A percentile compares a stretch with the other conserved stretches of the same genome.
phyloP scores from a whole-genome alignment of 345 rosid genomes.

The Lepidium didymum region DNA sequence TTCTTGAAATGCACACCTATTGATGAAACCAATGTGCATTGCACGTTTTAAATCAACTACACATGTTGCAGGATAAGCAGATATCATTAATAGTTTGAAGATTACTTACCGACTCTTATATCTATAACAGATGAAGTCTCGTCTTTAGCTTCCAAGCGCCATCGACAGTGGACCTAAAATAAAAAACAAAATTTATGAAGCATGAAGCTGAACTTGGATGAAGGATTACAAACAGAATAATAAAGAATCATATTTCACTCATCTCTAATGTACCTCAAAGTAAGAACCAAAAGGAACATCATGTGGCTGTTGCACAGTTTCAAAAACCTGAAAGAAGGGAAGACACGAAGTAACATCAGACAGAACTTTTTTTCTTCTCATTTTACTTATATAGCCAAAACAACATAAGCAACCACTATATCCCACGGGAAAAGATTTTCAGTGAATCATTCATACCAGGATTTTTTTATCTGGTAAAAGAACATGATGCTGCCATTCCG shows the following conservation, averaged over 20 bases:
- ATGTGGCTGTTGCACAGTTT: conserved; percentile 94
- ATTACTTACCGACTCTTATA: conserved; percentile 77
- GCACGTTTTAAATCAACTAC: not conserved
- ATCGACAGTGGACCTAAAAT: conserved; percentile 75
- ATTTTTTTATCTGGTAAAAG: conserved; percentile 68
- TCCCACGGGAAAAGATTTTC: not conserved
- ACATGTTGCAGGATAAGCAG: not conserved
- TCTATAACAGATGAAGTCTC: conserved; percentile 53
- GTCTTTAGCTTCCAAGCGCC: conserved; percentile 60
- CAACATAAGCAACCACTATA: not conserved
- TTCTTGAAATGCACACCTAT: conserved; percentile 96
- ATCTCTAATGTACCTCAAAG: conserved; percentile 57
- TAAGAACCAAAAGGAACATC: conserved; percentile 96
- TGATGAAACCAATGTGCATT: conserved; percentile 2
- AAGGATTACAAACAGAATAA: not conserved
- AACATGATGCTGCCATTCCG: conserved; percentile 88
- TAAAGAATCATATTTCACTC: not conserved
- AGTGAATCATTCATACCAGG: conserved; percentile 39
- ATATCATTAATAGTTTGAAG: not conserved
- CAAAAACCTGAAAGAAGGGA: conserved; percentile 56
- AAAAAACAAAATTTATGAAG: conserved; percentile 5
- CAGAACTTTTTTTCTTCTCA: not conserved
- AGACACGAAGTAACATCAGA: not conserved
- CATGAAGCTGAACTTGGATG: not conserved
- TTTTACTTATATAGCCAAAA: not conserved